Base-by-base conservation (phyloP, 1,284 basidiomycete genomes). In the Pyrrhoderma noxium region DNA sequence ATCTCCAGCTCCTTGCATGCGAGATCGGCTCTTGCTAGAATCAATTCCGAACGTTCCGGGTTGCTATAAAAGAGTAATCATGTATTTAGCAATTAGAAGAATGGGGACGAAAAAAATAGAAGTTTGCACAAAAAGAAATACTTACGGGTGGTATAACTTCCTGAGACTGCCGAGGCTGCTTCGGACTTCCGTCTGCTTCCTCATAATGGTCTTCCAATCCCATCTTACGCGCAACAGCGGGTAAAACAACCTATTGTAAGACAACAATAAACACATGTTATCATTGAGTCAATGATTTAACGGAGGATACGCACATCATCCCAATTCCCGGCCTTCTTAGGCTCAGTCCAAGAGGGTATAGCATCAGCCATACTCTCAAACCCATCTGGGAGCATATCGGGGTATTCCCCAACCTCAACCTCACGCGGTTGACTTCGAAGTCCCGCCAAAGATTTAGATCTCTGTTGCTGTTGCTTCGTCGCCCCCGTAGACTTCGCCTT, bases 41-140 rank as follows among this genome's bases (percentile, higher is more conserved):
- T 87, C 81, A 60, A 73, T 88, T 0, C 82, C 85, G 62, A 89
- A 89, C 36, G 85, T 89, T n/a, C 86, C 86, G 14, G 86, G 84
- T 21, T 85, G 86, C 85, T 88, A 57, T 44, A 25, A 36, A 41
- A 23, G 42, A n/a, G 16, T 41, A 55, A 53, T 35, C 57, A 38
- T 37, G 23, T 35, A 39, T 23, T 34, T 2, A 43, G n/a, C n/a
- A n/a, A n/a, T n/a, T n/a, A n/a, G n/a, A n/a, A n/a, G n/a, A n/a
- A n/a, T n/a, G n/a, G n/a, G n/a, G n/a, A n/a, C n/a, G n/a, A n/a
- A n/a, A 22, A 51, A 51, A 21, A 51, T 46, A 42, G 19, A 41
- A 47, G 16, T 37, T 21, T 41, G 34, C 47, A 37, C 48, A 41
- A 36, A 44, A 14, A 21, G 25, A 43, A 68, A 76, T 49, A 60